Conservation (phyloP, 2,329 filamentous ascomycete genomes). For the Chalara sp. region DNA sequence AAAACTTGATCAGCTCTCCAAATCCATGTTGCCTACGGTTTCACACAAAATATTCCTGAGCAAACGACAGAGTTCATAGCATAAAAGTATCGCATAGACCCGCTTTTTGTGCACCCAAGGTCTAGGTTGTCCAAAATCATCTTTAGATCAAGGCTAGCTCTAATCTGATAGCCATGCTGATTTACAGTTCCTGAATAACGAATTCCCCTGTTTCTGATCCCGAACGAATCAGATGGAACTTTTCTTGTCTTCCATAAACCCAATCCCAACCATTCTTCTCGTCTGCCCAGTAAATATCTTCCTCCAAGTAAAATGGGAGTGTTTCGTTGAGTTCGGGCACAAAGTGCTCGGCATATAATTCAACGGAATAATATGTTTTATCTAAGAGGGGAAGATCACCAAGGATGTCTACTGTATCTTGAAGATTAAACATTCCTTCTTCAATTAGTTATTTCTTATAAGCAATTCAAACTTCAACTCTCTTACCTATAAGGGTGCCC, state of each 20-base stretch:
- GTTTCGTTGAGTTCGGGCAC: slow-evolving; percentile 38
- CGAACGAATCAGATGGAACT: slow-evolving; percentile 30
- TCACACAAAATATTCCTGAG: too few species aligned
- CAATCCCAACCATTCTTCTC: slow-evolving; percentile 36
- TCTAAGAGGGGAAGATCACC: slow-evolving; percentile 39
- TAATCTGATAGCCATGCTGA: too few species aligned
- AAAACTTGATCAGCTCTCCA: too few species aligned
- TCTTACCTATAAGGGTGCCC: slow-evolving; percentile 38
- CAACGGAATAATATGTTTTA: slow-evolving; percentile 43
- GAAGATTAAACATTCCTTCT: slow-evolving; percentile 43
- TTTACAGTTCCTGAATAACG: neutral
- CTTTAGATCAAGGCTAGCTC: too few species aligned
- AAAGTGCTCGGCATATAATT: slow-evolving; percentile 41
- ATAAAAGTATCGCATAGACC: too few species aligned
- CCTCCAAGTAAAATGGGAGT: slow-evolving; percentile 40
- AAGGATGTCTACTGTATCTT: slow-evolving; percentile 38
- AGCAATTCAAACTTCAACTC: slow-evolving; percentile 5
- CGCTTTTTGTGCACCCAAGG: too few species aligned
- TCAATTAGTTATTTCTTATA: neutral
- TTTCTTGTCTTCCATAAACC: slow-evolving; percentile 41
- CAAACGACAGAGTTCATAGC: too few species aligned
- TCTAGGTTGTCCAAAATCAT: too few species aligned
- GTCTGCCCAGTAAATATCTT: slow-evolving; percentile 42
- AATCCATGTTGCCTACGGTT: too few species aligned
- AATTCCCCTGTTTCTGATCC: neutral